These are phyloP conservation scores for Dendrostoma leiphaemia DNA, from an alignment of 2,329 filamentous ascomycete genomes.

Conservation along the genomic window DNA sequence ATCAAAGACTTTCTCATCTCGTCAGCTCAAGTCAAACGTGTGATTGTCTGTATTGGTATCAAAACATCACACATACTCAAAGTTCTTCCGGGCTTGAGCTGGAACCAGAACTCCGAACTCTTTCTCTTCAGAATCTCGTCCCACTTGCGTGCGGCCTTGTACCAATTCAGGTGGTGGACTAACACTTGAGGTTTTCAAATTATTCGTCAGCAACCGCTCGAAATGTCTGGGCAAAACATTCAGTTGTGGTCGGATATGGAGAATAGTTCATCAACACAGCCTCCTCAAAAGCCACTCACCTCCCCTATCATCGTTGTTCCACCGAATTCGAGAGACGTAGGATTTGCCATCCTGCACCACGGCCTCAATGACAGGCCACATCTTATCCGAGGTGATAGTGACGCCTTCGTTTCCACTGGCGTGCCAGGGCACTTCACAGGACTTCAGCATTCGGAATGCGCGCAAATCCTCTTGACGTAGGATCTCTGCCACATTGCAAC, in stretches of 20 bases:
- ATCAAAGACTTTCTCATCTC: slow-evolving; percentile 68
- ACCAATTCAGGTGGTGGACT: no score
- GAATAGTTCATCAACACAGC: not conserved
- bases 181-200: not conserved
- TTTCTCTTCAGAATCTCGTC: slow-evolving; percentile 64
- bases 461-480: slow-evolving; percentile 52
- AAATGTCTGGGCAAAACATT: no score
- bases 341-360: slow-evolving; percentile 28
- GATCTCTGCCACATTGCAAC: slow-evolving; percentile 68
- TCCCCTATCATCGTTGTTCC: slow-evolving; percentile 91
- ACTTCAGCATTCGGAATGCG: slow-evolving; percentile 57
- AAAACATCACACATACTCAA: slow-evolving; percentile 56
- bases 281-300: slow-evolving; percentile 5
- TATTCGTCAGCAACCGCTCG: not conserved
- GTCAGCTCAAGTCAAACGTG: not conserved
- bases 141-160: slow-evolving; percentile 74
- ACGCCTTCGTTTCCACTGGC: slow-evolving; percentile 87
- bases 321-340: slow-evolving; percentile 55
- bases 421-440: slow-evolving; percentile 67
- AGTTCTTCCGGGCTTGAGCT: slow-evolving; percentile 74
- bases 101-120: slow-evolving; percentile 73
- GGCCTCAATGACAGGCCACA: slow-evolving; percentile 70
- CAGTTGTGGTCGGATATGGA: no score
- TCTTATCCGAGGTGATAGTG: slow-evolving; percentile 68
- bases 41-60: not conserved